A percentile compares a stretch with the other conserved stretches of the same genome.
Evolutionary conservation across 2,329 filamentous ascomycete species (phyloP).

Genomic region (Sphaerulina vaccinii): DNA sequence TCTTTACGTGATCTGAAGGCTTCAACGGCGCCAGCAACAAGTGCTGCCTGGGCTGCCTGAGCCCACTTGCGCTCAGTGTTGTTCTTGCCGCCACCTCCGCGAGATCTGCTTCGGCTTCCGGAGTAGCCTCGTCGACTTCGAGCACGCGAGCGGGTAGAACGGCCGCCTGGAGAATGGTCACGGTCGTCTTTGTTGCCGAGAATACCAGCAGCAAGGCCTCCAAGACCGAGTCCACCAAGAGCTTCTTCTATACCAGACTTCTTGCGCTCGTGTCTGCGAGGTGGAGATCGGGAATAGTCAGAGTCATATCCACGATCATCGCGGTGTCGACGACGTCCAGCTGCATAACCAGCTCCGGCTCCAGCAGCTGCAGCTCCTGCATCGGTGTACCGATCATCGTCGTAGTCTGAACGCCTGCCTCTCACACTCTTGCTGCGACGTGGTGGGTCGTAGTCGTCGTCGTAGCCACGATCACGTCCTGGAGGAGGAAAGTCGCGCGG

Average conservation of each 20-base stretch:
- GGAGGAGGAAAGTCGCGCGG: slow-evolving; percentile 80
- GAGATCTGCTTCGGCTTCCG: slow-evolving; percentile 45
- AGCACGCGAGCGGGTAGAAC: slow-evolving; percentile 46
- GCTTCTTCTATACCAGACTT: slow-evolving; percentile 63
- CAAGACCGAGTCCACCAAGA: slow-evolving; percentile 58
- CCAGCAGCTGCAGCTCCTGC: slow-evolving; percentile 42
- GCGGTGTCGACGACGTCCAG: slow-evolving; percentile 43
- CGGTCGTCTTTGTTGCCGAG: slow-evolving; percentile 56
- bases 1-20: slow-evolving; percentile 89
- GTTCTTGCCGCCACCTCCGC: slow-evolving; percentile 47
- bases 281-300: slow-evolving; percentile 44
- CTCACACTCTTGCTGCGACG: slow-evolving; percentile 62
- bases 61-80: slow-evolving; percentile 64
- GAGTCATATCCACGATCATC: slow-evolving; percentile 49
- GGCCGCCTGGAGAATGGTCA: slow-evolving; percentile 50
- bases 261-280: slow-evolving; percentile 46
- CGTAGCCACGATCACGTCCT: slow-evolving; percentile 29
- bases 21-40: slow-evolving; percentile 86
- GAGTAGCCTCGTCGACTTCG: slow-evolving; percentile 49
- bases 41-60: slow-evolving; percentile 85
- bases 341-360: slow-evolving; percentile 41
- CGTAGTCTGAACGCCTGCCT: slow-evolving; percentile 54
- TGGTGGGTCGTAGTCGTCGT: slow-evolving; percentile 44
- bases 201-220: slow-evolving; percentile 52
- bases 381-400: slow-evolving; percentile 59